phyloP scores from a whole-genome alignment of 2,329 filamentous ascomycete genomes.

The Pseudogymnoascus sp. region DNA sequence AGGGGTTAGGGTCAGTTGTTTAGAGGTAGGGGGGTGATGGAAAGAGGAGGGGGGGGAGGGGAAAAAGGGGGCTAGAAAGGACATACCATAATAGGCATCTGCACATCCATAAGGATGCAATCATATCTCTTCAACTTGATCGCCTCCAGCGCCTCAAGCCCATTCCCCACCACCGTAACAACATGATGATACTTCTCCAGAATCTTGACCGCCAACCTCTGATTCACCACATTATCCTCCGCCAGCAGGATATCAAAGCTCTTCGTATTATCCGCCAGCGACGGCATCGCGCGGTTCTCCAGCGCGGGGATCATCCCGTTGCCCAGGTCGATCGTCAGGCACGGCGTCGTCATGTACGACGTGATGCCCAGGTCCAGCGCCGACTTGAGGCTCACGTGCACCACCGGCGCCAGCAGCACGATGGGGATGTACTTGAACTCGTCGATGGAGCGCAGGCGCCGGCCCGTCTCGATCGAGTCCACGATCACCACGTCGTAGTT shows the following conservation, averaged over 20 bases:
- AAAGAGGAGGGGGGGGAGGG: no score
- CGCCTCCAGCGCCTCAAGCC: slow-evolving; percentile 84
- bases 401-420: slow-evolving; percentile 78
- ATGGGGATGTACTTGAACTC: slow-evolving; percentile 98
- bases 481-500: slow-evolving; percentile 92
- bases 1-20: not conserved
- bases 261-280: slow-evolving; percentile 85
- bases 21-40: not conserved
- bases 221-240: slow-evolving; percentile 96
- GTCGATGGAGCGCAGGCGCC: slow-evolving; percentile 74
- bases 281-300: slow-evolving; percentile 85
- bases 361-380: slow-evolving; percentile 92
- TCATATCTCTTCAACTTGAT: slow-evolving; percentile 90
- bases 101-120: slow-evolving; percentile 97
- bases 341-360: slow-evolving; percentile 98
- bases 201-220: slow-evolving; percentile 91
- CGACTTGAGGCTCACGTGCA: slow-evolving; percentile 87
- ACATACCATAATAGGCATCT: slow-evolving; percentile 97
- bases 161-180: slow-evolving; percentile 90
- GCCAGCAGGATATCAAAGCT: slow-evolving; percentile 93
- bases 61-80: slow-evolving; percentile 6
- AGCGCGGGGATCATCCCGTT: slow-evolving; percentile 95
- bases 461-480: slow-evolving; percentile 86
- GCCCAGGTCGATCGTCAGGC: slow-evolving; percentile 84
- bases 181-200: slow-evolving; percentile 93